phyloP scores from a whole-genome alignment of 2,329 filamentous ascomycete species.

The Microcyclospora tardicrescens region DNA sequence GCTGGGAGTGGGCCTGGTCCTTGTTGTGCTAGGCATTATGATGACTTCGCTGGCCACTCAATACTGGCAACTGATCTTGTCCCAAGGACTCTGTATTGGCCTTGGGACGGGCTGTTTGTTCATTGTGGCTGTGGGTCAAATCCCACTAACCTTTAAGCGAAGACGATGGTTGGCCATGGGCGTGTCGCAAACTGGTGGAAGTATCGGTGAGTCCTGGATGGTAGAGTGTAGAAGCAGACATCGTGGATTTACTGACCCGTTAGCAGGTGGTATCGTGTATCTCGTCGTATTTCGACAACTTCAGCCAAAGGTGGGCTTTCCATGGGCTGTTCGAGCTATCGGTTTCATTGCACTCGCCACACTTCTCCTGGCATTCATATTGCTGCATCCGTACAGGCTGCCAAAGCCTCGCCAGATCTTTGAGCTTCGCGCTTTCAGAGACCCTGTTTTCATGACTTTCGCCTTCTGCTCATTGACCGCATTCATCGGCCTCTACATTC shows the following conservation, averaged over 20 bases:
- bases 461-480: constrained; percentile 30
- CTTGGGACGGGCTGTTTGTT: constrained; percentile 49
- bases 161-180: too few relatives aligned
- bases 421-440: constrained; percentile 31
- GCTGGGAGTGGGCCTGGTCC: constrained; percentile 28
- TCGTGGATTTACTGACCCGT: too few relatives aligned
- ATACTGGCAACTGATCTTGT: constrained; percentile 40
- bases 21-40: constrained; percentile 38
- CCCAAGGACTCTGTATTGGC: constrained; percentile 38
- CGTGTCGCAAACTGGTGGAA: too few relatives aligned
- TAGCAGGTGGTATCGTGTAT: constrained; percentile 36
- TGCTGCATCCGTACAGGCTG: constrained; percentile 33
- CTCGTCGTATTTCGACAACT: constrained; percentile 45
- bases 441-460: constrained; percentile 30
- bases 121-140: constrained; percentile 40
- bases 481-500: constrained; percentile 37
- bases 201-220: too few relatives aligned
- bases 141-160: too few relatives aligned
- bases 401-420: constrained; percentile 31
- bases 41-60: constrained; percentile 36
- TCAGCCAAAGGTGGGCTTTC: constrained; percentile 45
- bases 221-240: too few relatives aligned
- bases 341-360: constrained; percentile 49
- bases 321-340: constrained; percentile 50
- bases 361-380: constrained; percentile 27